These are phyloP conservation scores for Fragilariopsis cylindrus DNA, from an alignment of 108 stramenopile genomes.

Conservation along the genomic window DNA sequence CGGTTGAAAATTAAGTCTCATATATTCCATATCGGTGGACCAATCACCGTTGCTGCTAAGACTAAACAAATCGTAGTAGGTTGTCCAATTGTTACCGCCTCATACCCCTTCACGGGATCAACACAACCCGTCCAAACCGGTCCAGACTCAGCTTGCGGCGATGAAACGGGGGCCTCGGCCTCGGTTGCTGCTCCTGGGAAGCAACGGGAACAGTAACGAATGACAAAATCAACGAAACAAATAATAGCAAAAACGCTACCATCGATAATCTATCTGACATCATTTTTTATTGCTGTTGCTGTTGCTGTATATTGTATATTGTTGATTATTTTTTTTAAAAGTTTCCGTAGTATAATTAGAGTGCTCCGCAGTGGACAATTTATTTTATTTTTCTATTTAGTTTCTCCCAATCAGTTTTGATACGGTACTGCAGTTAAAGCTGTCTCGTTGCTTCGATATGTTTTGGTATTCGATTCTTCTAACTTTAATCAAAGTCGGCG, in stretches of 20 bases:
- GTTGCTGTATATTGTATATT: background rate
- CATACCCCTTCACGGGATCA: conserved; percentile 13
- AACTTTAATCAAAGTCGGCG: too few relatives aligned
- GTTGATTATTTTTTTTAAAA: too few relatives aligned
- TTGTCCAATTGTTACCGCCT: conserved; percentile 32
- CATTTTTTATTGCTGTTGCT: background rate
- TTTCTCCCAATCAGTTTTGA: too few relatives aligned
- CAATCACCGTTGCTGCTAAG: conserved; percentile 29
- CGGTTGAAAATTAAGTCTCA: conserved; percentile 42
- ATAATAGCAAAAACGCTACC: background rate
- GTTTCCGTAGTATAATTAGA: too few relatives aligned
- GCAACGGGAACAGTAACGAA: background rate
- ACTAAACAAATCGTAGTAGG: conserved; percentile 34
- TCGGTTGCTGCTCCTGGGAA: background rate
- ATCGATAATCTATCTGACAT: background rate
- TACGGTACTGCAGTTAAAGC: too few relatives aligned
- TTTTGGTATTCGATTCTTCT: too few relatives aligned
- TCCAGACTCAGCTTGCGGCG: background rate
- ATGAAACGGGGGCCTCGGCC: background rate
- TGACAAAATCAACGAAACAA: background rate
- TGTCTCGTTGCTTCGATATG: too few relatives aligned
- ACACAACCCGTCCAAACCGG: conserved; percentile 27
- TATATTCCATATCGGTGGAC: conserved; percentile 22
- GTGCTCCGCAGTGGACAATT: too few relatives aligned
- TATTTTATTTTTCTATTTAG: too few relatives aligned